Percentiles rank a stretch among this genome's conserved stretches.
Evolutionary conservation across 2,329 filamentous ascomycete species (phyloP).

Genomic region (Ascochyta viciae-villosae): DNA sequence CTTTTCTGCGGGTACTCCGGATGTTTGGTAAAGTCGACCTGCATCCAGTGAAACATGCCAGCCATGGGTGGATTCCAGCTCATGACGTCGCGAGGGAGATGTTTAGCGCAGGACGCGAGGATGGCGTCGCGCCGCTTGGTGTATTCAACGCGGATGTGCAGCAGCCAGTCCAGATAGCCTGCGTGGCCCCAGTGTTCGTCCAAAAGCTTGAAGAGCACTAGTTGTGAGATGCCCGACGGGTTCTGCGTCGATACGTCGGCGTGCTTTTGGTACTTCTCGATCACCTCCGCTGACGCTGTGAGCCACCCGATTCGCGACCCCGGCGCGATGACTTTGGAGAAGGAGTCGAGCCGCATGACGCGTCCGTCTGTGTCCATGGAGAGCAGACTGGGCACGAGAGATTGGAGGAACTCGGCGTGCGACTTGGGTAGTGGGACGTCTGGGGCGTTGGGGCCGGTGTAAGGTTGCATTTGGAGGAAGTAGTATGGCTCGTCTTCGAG

Average conservation of each 20-base stretch:
- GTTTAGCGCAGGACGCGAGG: conserved; percentile 78
- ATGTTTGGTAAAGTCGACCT: conserved; percentile 71
- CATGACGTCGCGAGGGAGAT: conserved; percentile 76
- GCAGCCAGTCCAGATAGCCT: conserved; percentile 89
- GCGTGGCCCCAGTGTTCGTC: conserved; percentile 94
- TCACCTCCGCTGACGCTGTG: conserved; percentile 82
- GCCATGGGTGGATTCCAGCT: conserved; percentile 81
- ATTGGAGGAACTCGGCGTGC: conserved; percentile 75
- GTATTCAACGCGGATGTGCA: conserved; percentile 81
- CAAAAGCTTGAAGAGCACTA: conserved; percentile 84
- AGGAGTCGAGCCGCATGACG: conserved; percentile 89
- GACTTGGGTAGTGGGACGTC: conserved; percentile 64
- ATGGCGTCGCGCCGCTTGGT: conserved; percentile 79
- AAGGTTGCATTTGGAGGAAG: conserved; percentile 87
- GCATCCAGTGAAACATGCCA: conserved; percentile 95
- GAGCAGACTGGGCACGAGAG: conserved; percentile 76
- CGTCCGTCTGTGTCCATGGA: conserved; percentile 86
- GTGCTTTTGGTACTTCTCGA: conserved; percentile 82
- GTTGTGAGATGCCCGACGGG: conserved; percentile 82
- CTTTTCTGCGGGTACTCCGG: conserved; percentile 61
- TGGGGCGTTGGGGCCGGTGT: conserved; percentile 62
- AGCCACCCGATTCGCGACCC: conserved; percentile 88
- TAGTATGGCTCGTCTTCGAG: conserved; percentile 96
- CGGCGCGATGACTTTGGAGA: conserved; percentile 88
- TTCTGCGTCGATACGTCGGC: conserved; percentile 86